A percentile compares a stretch with the other conserved stretches of the same genome.
Conservation (phyloP, 2,329 filamentous ascomycete genomes). For the Pseudogymnoascus sp. region DNA sequence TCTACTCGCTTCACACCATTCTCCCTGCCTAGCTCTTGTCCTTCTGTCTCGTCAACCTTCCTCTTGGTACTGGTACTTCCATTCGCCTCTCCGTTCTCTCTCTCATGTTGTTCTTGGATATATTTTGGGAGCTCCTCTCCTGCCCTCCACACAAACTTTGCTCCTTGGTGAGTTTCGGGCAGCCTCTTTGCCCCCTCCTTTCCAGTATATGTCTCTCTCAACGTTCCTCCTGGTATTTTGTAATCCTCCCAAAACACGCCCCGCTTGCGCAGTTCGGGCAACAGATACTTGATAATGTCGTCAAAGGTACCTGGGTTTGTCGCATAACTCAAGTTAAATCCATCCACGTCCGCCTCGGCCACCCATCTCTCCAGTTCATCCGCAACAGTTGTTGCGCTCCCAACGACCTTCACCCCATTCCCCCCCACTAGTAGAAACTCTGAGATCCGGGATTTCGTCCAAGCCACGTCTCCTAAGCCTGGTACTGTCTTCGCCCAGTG, state of each 20-base stretch:
- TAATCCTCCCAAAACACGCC: slow-evolving; percentile 49
- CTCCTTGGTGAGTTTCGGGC: slow-evolving; percentile 16
- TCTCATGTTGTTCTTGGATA: background rate
- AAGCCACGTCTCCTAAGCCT: slow-evolving; percentile 47
- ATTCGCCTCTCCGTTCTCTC: background rate
- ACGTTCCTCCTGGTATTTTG: slow-evolving; percentile 18
- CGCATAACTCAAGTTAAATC: slow-evolving; percentile 65
- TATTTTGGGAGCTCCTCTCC: slow-evolving; percentile 9
- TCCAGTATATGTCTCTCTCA: slow-evolving; percentile 16
- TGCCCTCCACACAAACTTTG: slow-evolving; percentile 15
- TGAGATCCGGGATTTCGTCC: slow-evolving; percentile 64
- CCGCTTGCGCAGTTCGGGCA: slow-evolving; percentile 53
- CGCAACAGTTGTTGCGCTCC: slow-evolving; percentile 50
- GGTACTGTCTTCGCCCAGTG: slow-evolving; percentile 49
- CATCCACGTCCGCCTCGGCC: slow-evolving; percentile 61
- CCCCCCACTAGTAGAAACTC: slow-evolving; percentile 62
- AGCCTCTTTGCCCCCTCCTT: slow-evolving; percentile 11
- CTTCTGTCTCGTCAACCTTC: background rate
- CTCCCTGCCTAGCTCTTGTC: background rate
- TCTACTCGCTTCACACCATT: background rate
- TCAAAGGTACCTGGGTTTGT: slow-evolving; percentile 59
- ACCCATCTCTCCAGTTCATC: slow-evolving; percentile 63
- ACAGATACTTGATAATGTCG: slow-evolving; percentile 55
- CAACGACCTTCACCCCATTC: slow-evolving; percentile 46
- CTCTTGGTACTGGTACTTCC: background rate